Evolutionary conservation across 352 stramenopile genomes (phyloP).

Genomic region (Aphanomyces invadans): DNA sequence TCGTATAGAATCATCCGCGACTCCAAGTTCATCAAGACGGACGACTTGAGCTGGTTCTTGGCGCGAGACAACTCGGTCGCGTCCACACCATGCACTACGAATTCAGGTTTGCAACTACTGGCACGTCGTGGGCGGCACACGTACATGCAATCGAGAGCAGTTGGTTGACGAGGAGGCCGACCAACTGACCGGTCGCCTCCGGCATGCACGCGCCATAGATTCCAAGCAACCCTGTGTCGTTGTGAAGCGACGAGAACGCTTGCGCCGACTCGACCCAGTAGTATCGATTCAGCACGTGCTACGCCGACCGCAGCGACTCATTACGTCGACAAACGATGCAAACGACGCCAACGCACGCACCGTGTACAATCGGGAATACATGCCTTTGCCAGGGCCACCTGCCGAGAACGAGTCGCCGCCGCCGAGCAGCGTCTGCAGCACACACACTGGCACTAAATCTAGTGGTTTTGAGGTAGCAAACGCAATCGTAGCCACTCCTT

Average conservation of each 20-base stretch:
- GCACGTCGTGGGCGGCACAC: conserved; percentile 33
- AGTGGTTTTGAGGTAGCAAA: background rate
- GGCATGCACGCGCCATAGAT: conserved; percentile 87
- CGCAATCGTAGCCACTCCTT: background rate
- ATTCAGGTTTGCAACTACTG: background rate
- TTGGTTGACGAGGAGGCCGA: conserved; percentile 90
- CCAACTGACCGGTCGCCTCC: conserved; percentile 86
- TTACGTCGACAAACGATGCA: background rate
- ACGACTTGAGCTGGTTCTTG: conserved; percentile 99
- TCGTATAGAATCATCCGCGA: conserved; percentile 97
- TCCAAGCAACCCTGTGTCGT: conserved; percentile 91
- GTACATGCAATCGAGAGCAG: conserved; percentile 80
- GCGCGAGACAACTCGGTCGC: conserved; percentile 89
- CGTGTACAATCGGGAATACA: conserved; percentile 99
- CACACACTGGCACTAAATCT: conserved; percentile 93
- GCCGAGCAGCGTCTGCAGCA: conserved; percentile 96
- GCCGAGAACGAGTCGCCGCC: conserved; percentile 98
- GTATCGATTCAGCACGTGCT: conserved; percentile 94
- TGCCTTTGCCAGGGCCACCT: conserved; percentile 98
- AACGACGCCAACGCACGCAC: conserved; percentile 25
- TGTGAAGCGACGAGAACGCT: conserved; percentile 94
- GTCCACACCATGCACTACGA: conserved; percentile 49
- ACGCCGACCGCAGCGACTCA: background rate
- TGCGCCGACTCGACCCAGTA: conserved; percentile 98
- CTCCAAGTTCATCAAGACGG: conserved; percentile 98